phyloP scores from a whole-genome alignment of 2,329 filamentous ascomycete species.

The Rhinocladiella similis region DNA sequence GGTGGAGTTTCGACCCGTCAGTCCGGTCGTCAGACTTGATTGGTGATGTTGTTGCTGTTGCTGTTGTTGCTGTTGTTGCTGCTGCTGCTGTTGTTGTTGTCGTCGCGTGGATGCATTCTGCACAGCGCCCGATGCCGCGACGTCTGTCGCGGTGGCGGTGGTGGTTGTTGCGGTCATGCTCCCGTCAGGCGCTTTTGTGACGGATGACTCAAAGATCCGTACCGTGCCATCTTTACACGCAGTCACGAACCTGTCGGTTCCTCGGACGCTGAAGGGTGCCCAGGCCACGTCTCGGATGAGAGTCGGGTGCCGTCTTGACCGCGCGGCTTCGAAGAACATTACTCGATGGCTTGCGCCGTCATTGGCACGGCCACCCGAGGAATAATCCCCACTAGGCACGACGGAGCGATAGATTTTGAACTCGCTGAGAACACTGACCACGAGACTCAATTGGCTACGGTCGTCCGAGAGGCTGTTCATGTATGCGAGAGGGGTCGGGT shows the following conservation, averaged over 20 bases:
- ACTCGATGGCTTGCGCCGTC: constrained; percentile 59
- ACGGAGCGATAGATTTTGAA: constrained; percentile 79
- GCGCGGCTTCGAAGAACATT: constrained; percentile 76
- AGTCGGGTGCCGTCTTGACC: constrained; percentile 70
- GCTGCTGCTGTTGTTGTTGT: constrained; percentile 10
- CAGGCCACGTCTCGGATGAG: constrained; percentile 68
- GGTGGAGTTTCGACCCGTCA: constrained; percentile 18
- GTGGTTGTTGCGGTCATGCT: neutral
- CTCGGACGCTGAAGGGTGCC: constrained; percentile 87
- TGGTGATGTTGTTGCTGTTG: constrained; percentile 14
- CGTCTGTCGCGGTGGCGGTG: neutral
- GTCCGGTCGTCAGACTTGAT: constrained; percentile 30
- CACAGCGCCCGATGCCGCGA: neutral
- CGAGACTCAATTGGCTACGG: constrained; percentile 73
- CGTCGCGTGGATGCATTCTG: neutral
- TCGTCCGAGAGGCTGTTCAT: constrained; percentile 75
- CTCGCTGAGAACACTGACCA: constrained; percentile 81
- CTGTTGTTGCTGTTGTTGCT: neutral
- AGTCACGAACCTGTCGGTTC: constrained; percentile 86
- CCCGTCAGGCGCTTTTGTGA: constrained; percentile 1
- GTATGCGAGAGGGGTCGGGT: constrained; percentile 71
- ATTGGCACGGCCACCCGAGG: neutral
- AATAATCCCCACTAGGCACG: constrained; percentile 48
- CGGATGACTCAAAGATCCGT: constrained; percentile 75
- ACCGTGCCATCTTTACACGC: constrained; percentile 90